Evolutionary conservation across 371 early-diverging fungal genomes (phyloP), one percentile per base, ranked within the genome.

Genomic region (Circinella umbellata): DNA sequence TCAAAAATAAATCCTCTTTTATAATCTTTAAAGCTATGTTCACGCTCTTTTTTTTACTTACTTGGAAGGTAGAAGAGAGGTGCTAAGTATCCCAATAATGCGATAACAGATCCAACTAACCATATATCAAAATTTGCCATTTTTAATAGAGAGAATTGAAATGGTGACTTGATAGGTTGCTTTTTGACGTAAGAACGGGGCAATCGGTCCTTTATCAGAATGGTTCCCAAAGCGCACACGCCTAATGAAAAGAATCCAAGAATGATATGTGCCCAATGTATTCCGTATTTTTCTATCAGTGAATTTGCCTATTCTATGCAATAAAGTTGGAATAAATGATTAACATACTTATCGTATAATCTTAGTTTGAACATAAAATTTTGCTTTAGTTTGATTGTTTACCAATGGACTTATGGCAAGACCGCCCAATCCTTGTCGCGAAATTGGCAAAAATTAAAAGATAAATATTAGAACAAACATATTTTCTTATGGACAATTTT

Each of bases 61-160:
- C 80, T 77, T 13, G 82, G 82, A 17, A 81, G n/a, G 66, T 74
- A 79, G 14, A 57, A 79, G 0, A 81, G 39, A n/a, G 82, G 80
- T 17, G 70, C 70, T 13, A 79, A 55, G 48, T 81, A 81, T 1
- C 79, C 82, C 20, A 70, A 71, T 20, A 79, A 63, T 47, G 75
- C 69, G 49, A 79, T 77, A 4, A 77, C 76, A 11, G 77, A 64
- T 57, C 79, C 82, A 17, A 69, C 17, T 5, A 79, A 46, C 78
- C 79, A 75, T 36, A 81, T 48, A 3, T 74, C 55, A 62, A 79
- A 79, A 37, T 79, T 65, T 7, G 60, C 4, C 13, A 73, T 63
- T 54, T 75, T 79, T 0, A 81, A 47, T 69, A 77, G 69, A 35
- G 69, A 64, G 4, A 65, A 66, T 37, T 73, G 67, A 51, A 81